phyloP scores from a whole-genome alignment of 2,329 filamentous ascomycete genomes.

The Exophiala sideris region DNA sequence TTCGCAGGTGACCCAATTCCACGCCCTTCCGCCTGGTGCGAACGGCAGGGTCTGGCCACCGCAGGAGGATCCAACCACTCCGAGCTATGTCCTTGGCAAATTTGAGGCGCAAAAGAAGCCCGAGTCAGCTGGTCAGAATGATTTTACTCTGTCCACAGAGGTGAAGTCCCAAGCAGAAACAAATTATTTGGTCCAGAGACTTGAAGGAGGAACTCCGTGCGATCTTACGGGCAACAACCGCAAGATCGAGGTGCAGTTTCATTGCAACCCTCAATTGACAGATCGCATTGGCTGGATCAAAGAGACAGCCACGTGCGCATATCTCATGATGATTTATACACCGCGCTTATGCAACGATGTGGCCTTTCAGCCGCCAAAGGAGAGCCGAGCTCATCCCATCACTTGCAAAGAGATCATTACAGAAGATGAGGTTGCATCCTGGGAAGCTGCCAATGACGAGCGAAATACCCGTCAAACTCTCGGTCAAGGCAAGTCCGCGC shows the following conservation, averaged over 20 bases:
- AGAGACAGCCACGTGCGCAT: slow-evolving; percentile 84
- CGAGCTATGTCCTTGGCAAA: slow-evolving; percentile 72
- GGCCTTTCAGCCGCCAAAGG: slow-evolving; percentile 77
- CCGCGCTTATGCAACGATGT: slow-evolving; percentile 83
- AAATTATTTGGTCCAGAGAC: slow-evolving; percentile 77
- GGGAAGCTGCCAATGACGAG: slow-evolving; percentile 35
- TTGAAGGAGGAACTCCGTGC: slow-evolving; percentile 76
- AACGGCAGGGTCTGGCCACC: slow-evolving; percentile 68
- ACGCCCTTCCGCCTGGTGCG: slow-evolving; percentile 69
- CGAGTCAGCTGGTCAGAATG: slow-evolving; percentile 30
- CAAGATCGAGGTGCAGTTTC: slow-evolving; percentile 75
- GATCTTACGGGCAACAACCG: slow-evolving; percentile 79
- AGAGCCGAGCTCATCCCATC: slow-evolving; percentile 72
- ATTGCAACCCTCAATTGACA: slow-evolving; percentile 72
- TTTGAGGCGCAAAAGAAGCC: slow-evolving; percentile 39
- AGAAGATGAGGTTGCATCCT: slow-evolving; percentile 52
- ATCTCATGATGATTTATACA: slow-evolving; percentile 89
- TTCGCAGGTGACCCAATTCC: slow-evolving; percentile 82
- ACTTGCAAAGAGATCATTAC: slow-evolving; percentile 69
- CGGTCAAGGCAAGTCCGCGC: slow-evolving; percentile 34
- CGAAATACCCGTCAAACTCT: slow-evolving; percentile 30
- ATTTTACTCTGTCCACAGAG: slow-evolving; percentile 50
- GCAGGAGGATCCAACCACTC: slow-evolving; percentile 69
- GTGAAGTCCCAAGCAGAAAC: slow-evolving; percentile 79
- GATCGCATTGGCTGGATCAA: slow-evolving; percentile 89